Conservation (phyloP, 2,329 filamentous ascomycete genomes). For the Emmonsiellopsis sp. region DNA sequence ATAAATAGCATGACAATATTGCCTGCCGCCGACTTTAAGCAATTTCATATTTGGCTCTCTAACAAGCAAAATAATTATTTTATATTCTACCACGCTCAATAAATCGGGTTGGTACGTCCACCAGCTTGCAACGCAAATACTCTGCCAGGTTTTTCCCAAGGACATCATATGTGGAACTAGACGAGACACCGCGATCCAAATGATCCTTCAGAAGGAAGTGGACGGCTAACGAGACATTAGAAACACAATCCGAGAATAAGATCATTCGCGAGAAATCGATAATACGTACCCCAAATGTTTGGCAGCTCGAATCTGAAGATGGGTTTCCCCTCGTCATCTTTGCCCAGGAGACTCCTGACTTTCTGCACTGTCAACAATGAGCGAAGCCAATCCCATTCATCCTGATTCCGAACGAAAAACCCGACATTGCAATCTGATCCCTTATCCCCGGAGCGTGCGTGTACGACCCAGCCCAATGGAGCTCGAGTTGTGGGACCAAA, state of each 20-base stretch:
- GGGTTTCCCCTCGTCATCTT: slow-evolving; percentile 4
- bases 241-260: not conserved
- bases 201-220: slow-evolving; percentile 13
- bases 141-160: slow-evolving; percentile 11
- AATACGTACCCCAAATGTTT: not conserved
- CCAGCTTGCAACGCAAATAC: slow-evolving; percentile 11
- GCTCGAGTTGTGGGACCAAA: slow-evolving; percentile 20
- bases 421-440: slow-evolving; percentile 38
- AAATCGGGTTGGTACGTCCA: slow-evolving; percentile 10
- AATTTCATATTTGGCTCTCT: too few relatives aligned
- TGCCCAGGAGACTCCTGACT: slow-evolving; percentile 10
- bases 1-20: too few relatives aligned
- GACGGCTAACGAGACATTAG: slow-evolving; percentile 6
- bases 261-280: not conserved
- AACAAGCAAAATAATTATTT: not conserved
- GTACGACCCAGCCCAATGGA: slow-evolving; percentile 27
- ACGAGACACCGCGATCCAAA: slow-evolving; percentile 7
- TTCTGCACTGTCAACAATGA: slow-evolving; percentile 6
- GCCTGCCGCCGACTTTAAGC: too few relatives aligned
- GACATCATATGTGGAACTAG: slow-evolving; percentile 7
- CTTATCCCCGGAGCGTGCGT: slow-evolving; percentile 36
- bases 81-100: slow-evolving; percentile 7
- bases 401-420: slow-evolving; percentile 34
- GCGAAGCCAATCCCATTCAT: slow-evolving; percentile 38
- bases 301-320: slow-evolving; percentile 11